Evolutionary conservation across 2,329 filamentous ascomycete genomes (phyloP).

Genomic region (Aspergillus glaucus): DNA sequence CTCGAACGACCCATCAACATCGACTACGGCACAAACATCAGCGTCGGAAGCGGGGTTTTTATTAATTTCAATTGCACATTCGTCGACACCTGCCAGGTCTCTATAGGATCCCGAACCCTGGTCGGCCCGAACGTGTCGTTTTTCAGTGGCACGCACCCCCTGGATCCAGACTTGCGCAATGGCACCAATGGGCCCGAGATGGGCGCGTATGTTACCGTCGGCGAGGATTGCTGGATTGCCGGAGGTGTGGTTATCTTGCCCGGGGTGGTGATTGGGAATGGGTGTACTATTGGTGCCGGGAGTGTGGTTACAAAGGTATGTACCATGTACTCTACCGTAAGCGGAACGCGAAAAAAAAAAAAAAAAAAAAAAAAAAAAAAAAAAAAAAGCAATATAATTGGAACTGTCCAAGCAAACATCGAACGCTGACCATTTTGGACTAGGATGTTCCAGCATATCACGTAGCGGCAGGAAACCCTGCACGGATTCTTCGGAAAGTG

Average conservation of each 20-base stretch:
- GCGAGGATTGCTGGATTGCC: constrained; percentile 73
- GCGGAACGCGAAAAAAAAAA: neutral
- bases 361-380: neutral
- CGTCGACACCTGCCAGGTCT: constrained; percentile 67
- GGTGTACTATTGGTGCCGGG: constrained; percentile 67
- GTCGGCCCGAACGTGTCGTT: constrained; percentile 70
- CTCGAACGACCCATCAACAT: constrained; percentile 58
- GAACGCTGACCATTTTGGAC: no score
- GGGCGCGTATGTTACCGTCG: constrained; percentile 66
- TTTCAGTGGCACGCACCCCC: constrained; percentile 66
- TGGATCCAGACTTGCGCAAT: constrained; percentile 65
- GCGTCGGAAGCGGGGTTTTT: constrained; percentile 63
- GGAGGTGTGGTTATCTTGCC: constrained; percentile 65
- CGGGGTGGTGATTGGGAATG: constrained; percentile 69
- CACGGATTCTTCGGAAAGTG: constrained; percentile 18
- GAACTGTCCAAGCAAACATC: no score
- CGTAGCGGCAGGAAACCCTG: constrained; percentile 31
- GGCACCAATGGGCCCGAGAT: constrained; percentile 66
- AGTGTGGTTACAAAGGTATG: constrained; percentile 68
- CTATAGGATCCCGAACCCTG: constrained; percentile 66
- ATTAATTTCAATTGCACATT: constrained; percentile 69
- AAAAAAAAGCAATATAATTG: neutral
- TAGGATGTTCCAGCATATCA: constrained; percentile 32
- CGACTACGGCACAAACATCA: constrained; percentile 71
- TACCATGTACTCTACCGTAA: neutral